These are phyloP conservation scores for Theobroma cacao DNA, from an alignment of 345 rosid genomes.

Conservation along the genomic window DNA sequence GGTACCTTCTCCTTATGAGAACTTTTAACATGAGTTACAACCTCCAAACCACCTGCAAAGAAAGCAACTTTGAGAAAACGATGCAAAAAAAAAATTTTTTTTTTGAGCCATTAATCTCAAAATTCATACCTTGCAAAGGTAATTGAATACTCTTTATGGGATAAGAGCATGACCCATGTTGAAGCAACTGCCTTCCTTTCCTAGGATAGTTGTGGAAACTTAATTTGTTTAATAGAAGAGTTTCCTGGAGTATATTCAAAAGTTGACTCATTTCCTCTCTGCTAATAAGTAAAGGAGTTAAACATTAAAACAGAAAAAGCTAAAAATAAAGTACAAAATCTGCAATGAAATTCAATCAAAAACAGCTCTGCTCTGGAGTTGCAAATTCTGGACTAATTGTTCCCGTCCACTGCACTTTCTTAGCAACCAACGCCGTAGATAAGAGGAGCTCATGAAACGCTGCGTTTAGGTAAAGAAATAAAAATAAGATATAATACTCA, in stretches of 20 bases:
- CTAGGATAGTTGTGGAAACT: slow-evolving; percentile 8
- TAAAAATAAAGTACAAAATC: not conserved
- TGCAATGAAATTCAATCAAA: not conserved
- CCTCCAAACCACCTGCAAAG: slow-evolving; percentile 35
- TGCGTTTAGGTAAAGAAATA: not conserved
- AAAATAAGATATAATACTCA: too few relatives aligned
- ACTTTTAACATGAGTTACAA: slow-evolving; percentile 15
- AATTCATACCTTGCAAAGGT: slow-evolving; percentile 30
- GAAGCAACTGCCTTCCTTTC: slow-evolving; percentile 16
- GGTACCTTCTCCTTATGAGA: slow-evolving; percentile 27
- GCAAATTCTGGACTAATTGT: not conserved
- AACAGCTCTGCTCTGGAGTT: not conserved
- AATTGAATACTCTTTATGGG: slow-evolving; percentile 16
- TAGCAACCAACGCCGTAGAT: not conserved
- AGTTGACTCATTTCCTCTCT: slow-evolving; percentile 30
- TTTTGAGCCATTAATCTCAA: not conserved
- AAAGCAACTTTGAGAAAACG: slow-evolving; percentile 5
- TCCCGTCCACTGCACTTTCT: not conserved
- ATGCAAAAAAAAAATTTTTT: not conserved
- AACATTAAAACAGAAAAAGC: not conserved
- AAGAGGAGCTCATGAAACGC: not conserved
- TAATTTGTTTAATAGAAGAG: slow-evolving; percentile 12
- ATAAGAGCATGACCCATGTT: slow-evolving; percentile 11
- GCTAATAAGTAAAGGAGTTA: not conserved
- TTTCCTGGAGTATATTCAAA: slow-evolving; percentile 19